Evolutionary conservation across 495 filamentous ascomycete species (phyloP).

Genomic region (Pyrenula massariospora): DNA sequence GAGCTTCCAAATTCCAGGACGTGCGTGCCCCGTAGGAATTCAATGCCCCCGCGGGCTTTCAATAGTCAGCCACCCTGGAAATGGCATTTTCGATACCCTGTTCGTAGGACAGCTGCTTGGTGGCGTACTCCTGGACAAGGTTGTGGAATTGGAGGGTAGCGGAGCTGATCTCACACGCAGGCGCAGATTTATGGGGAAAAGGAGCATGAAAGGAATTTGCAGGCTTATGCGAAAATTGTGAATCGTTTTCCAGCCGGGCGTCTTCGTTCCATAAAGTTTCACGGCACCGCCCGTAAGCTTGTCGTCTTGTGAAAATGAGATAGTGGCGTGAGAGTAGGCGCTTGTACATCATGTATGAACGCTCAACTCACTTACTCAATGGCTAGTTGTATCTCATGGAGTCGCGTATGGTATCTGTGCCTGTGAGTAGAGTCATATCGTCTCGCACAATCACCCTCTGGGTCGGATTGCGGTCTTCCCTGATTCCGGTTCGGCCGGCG

Average conservation of each 20-base stretch:
- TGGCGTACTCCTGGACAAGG: neutral
- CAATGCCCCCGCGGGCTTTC: neutral
- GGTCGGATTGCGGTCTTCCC: neutral
- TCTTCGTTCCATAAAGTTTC: neutral
- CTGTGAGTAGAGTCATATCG: neutral
- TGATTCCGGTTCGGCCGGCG: neutral
- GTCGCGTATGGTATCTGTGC: neutral
- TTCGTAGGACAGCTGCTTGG: neutral
- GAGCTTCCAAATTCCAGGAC: neutral
- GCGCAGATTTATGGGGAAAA: neutral
- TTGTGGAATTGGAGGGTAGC: neutral
- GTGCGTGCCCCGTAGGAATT: neutral
- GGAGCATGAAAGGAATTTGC: neutral
- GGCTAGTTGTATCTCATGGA: neutral
- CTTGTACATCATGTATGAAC: neutral
- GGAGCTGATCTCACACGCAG: neutral
- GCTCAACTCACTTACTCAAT: neutral
- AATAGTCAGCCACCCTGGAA: neutral
- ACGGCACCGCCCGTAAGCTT: neutral
- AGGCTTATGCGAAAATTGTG: neutral
- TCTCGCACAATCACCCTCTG: neutral
- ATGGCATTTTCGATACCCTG: neutral
- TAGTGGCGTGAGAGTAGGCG: neutral
- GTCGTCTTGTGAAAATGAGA: neutral
- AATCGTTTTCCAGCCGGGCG: neutral